These are phyloP conservation scores for Cotoneaster glaucophyllus DNA, from an alignment of 306 rosid species.

Conservation along the genomic window DNA sequence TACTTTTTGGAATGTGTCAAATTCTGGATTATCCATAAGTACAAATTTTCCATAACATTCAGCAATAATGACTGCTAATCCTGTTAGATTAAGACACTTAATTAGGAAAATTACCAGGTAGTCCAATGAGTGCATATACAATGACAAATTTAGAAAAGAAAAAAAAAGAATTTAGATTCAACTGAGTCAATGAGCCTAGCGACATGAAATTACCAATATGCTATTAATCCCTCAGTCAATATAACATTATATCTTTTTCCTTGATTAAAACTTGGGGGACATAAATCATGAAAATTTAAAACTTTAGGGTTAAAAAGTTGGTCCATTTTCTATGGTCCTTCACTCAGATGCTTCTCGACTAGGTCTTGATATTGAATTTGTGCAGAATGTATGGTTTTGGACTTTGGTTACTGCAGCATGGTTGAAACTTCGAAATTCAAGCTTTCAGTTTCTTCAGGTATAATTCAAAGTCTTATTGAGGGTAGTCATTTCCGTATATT, in stretches of 20 bases:
- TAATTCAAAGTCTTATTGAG: neutral
- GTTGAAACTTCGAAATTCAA: neutral
- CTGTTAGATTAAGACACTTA: constrained; percentile 24
- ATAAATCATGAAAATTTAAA: constrained; percentile 8
- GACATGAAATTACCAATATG: neutral
- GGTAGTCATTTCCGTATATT: neutral
- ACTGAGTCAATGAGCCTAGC: neutral
- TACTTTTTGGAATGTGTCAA: constrained; percentile 18
- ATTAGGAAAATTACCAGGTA: constrained; percentile 9
- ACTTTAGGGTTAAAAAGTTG: constrained; percentile 2
- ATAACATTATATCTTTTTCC: constrained; percentile 3
- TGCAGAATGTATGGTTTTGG: neutral
- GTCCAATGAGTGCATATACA: constrained; percentile 9
- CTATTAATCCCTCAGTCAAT: constrained; percentile 8
- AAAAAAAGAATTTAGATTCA: constrained; percentile 4
- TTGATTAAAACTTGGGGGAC: constrained; percentile 16
- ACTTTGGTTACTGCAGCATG: neutral
- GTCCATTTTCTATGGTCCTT: constrained; percentile 8
- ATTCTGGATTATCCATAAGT: constrained; percentile 25
- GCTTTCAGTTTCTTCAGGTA: neutral
- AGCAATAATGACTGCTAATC: constrained; percentile 24
- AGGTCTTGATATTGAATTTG: neutral
- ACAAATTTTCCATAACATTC: constrained; percentile 33
- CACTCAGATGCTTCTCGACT: constrained; percentile 19
- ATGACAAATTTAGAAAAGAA: neutral